Evolutionary conservation across 2,329 filamentous ascomycete species (phyloP).

Genomic region (Thyridium curvatum): DNA sequence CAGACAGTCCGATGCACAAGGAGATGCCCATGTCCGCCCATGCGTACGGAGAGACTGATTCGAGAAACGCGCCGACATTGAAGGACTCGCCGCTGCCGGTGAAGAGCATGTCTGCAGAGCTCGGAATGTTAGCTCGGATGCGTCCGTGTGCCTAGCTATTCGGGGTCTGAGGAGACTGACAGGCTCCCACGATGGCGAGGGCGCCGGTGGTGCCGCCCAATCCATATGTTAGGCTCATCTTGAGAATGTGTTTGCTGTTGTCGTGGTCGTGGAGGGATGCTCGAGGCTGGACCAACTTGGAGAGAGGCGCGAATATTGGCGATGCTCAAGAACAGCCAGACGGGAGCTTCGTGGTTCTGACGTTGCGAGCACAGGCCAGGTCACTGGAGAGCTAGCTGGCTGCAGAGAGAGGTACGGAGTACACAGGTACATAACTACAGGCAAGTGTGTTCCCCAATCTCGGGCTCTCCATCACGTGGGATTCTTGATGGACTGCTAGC

Average conservation of each 20-base stretch:
- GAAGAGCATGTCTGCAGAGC: conserved; percentile 85
- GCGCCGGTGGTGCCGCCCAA: conserved; percentile 61
- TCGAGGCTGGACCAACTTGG: no score
- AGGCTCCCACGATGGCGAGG: conserved; percentile 68
- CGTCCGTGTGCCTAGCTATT: conserved; percentile 13
- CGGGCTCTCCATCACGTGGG: no score
- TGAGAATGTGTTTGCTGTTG: conserved; percentile 17
- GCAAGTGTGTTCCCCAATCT: no score
- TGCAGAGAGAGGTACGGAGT: no score
- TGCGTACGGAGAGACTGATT: conserved; percentile 86
- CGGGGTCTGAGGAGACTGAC: conserved; percentile 51
- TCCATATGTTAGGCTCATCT: conserved; percentile 70
- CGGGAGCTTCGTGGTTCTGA: no score
- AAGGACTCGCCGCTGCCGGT: conserved; percentile 93
- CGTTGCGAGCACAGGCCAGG: no score
- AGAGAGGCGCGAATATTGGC: no score
- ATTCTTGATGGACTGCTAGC: no score
- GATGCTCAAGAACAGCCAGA: no score
- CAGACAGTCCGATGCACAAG: conserved; percentile 91
- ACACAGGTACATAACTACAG: no score
- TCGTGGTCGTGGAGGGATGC: background rate
- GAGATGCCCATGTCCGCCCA: conserved; percentile 90
- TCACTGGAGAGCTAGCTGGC: no score
- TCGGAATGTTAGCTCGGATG: conserved; percentile 12
- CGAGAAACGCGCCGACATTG: conserved; percentile 92